phyloP scores from a whole-genome alignment of 495 filamentous ascomycete species.

The Neurospora sp. region DNA sequence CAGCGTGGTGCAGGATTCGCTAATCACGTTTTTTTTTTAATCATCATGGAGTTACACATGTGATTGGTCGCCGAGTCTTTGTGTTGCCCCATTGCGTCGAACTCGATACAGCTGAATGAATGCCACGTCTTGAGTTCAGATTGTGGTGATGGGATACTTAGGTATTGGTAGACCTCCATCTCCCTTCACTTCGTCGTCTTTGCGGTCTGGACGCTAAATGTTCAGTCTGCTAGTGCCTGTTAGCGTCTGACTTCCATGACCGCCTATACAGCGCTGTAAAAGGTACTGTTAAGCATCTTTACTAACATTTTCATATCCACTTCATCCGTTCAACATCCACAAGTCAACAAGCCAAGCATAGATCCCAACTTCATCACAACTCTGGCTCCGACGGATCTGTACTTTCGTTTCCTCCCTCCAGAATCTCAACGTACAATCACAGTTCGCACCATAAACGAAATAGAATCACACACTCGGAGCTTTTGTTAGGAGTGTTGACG shows the following conservation, averaged over 20 bases:
- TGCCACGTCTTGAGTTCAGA: no score
- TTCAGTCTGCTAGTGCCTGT: background rate
- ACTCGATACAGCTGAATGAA: no score
- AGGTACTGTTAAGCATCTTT: background rate
- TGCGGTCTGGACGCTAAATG: background rate
- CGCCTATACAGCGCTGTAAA: background rate
- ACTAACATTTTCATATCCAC: background rate
- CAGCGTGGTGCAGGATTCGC: background rate
- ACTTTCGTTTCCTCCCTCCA: background rate
- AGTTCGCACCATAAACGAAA: background rate
- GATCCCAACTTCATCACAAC: background rate
- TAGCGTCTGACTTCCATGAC: background rate
- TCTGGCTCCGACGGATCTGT: background rate
- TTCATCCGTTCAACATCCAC: background rate
- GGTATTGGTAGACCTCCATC: no score
- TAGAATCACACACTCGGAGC: background rate
- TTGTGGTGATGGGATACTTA: no score
- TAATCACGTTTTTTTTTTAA: background rate
- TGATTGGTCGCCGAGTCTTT: background rate
- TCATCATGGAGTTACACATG: background rate
- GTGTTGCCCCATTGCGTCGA: no score
- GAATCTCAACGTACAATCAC: background rate
- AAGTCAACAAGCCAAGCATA: background rate
- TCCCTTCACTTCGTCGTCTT: background rate
- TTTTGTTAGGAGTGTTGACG: background rate